phyloP scores from a whole-genome alignment of 176 grass and related monocot species.

The Eragrostis nindensis region DNA sequence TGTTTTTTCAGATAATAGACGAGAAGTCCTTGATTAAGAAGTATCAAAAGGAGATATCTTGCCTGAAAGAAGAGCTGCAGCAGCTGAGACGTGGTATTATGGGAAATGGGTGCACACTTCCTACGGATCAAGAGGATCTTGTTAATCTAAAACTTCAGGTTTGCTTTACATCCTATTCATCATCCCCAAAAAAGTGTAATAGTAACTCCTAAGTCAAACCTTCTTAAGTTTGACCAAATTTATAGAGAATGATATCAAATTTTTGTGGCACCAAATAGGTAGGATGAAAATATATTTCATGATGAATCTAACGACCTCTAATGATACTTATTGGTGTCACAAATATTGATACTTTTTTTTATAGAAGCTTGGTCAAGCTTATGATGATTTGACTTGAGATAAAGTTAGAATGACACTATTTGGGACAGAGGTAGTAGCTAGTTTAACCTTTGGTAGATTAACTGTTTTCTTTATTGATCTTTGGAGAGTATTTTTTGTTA shows the following conservation, averaged over 20 bases:
- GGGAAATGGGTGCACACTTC: conserved; percentile 61
- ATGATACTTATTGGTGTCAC: no score
- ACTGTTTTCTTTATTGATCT: conserved; percentile 28
- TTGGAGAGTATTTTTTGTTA: conserved; percentile 16
- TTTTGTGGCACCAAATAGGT: no score
- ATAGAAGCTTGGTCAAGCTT: no score
- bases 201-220: no score
- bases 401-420: no score
- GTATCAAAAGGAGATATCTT: conserved; percentile 94
- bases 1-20: conserved; percentile 93
- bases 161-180: conserved; percentile 42
- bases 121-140: conserved; percentile 88
- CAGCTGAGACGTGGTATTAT: conserved; percentile 90
- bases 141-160: conserved; percentile 98
- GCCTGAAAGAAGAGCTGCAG: conserved; percentile 95
- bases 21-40: conserved; percentile 99
- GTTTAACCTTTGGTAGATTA: conserved; percentile 32
- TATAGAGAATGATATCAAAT: no score
- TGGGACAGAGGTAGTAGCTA: not conserved
- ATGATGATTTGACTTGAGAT: no score
- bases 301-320: no score
- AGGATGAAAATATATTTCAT: no score
- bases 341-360: no score
- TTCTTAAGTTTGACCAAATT: no score
- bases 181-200: no score